Percentiles rank a stretch among this genome's conserved stretches.
Conservation (phyloP, 148 eudicot genomes). For the Arctostaphylos glauca region DNA sequence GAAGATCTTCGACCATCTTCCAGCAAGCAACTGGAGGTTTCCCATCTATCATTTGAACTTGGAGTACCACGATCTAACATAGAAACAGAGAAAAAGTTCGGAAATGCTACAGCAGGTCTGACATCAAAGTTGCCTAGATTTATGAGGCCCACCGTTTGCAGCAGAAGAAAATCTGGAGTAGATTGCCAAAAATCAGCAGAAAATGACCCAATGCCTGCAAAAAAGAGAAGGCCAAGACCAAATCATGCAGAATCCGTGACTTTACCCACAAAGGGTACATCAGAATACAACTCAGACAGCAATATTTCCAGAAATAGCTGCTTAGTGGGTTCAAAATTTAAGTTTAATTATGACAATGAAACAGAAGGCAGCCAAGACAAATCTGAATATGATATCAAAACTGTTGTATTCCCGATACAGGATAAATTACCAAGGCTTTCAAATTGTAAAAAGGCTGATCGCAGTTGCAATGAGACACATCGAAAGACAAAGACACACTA, state of each 20-base stretch:
- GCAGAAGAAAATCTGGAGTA: slow-evolving; percentile 20
- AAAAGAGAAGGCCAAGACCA: slow-evolving; percentile 3
- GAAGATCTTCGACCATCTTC: slow-evolving; percentile 18
- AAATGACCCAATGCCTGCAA: slow-evolving; percentile 6
- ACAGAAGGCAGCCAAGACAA: slow-evolving; percentile 13
- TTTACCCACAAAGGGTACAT: slow-evolving; percentile 12
- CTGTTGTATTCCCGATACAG: not conserved
- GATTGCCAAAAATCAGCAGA: not conserved
- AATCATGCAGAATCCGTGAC: slow-evolving; percentile 21
- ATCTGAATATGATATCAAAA: slow-evolving; percentile 11
- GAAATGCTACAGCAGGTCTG: not conserved
- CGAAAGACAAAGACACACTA: slow-evolving; percentile 5
- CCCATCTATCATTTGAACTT: slow-evolving; percentile 8
- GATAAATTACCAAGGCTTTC: not conserved
- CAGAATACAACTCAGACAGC: slow-evolving; percentile 25
- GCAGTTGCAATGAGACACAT: not conserved
- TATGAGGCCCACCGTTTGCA: slow-evolving; percentile 28
- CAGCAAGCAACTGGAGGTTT: slow-evolving; percentile 17
- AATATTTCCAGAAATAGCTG: slow-evolving; percentile 26
- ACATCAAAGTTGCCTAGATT: slow-evolving; percentile 23
- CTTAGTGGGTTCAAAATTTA: slow-evolving; percentile 12
- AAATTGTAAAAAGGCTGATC: not conserved
- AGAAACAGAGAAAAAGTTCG: not conserved
- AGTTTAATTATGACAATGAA: slow-evolving; percentile 9
- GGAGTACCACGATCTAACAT: slow-evolving; percentile 8